Evolutionary conservation across 1,284 basidiomycete genomes (phyloP), one percentile per base, ranked within the genome.

Genomic region (Cystobasidiaceae sp.): DNA sequence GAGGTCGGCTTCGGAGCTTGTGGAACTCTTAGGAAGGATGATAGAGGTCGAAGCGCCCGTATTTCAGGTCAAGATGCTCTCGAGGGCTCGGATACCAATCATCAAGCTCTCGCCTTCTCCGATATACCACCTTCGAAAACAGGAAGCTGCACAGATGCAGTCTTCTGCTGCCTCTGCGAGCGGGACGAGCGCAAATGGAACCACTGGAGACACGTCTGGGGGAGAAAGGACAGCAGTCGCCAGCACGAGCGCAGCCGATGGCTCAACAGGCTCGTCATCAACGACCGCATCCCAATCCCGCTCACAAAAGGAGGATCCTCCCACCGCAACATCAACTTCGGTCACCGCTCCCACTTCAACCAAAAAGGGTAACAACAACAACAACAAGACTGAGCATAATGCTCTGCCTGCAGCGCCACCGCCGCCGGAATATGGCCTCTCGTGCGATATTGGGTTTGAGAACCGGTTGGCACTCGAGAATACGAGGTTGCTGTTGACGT

Each of bases 361-460:
- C n/a, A 15, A 4, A 11, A 54, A 15, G 37, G 11, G 37, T 11
- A 11, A 39, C n/a, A 11, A n/a, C 37, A n/a, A n/a, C n/a, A n/a
- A n/a, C n/a, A n/a, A n/a, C n/a, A n/a, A 39, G 37, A 39, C 11
- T 39, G 37, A 11, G 37, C 37, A n/a, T n/a, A n/a, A n/a, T n/a
- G n/a, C n/a, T n/a, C n/a, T 97, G 57, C 86, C 93, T 72, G 89
- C 93, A 17, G 93, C 91, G 0, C 86, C 86, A 15, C 91, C 90
- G 2, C 80, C 96, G 7, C 93, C 91, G 2, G 54, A 56, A 23
- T 85, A 87, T 52, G 81, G 81, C 46, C 81, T 98, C 72, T 88
- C 93, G 19, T 97, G 94, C 77, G 94, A 98, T 78, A 98, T 98
- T 72, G 94, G 94, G 28, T 97, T 98, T 71, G 94, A 97, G 80